A percentile compares a stretch with the other conserved stretches of the same genome.
phyloP scores from a whole-genome alignment of 371 early-diverging fungal species.

The Rhizopus arrhizus region DNA sequence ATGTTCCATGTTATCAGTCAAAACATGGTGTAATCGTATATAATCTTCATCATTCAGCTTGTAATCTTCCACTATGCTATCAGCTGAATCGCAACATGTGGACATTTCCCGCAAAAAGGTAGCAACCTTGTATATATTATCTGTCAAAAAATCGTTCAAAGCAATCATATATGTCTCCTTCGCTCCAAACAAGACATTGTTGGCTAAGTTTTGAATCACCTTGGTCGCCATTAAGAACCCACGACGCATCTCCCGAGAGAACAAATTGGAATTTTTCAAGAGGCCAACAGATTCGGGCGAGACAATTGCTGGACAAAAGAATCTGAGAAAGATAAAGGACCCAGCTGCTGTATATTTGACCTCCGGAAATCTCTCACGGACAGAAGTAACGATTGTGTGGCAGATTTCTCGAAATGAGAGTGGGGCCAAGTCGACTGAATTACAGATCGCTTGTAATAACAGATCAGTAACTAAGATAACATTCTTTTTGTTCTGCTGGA shows the following conservation, averaged over 20 bases:
- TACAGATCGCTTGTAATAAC: conserved; percentile 79
- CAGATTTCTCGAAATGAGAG: conserved; percentile 75
- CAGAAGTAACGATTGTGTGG: conserved; percentile 67
- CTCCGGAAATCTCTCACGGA: conserved; percentile 81
- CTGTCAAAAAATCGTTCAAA: conserved; percentile 78
- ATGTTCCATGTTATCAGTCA: conserved; percentile 67
- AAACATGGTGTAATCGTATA: conserved; percentile 62
- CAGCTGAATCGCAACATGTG: conserved; percentile 10
- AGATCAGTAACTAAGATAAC: conserved; percentile 71
- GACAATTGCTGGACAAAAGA: conserved; percentile 94
- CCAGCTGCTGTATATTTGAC: conserved; percentile 85
- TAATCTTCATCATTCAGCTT: conserved; percentile 54
- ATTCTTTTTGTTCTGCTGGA: conserved; percentile 70
- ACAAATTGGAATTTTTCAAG: conserved; percentile 26
- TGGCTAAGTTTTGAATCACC: conserved; percentile 91
- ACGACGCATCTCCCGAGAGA: conserved; percentile 59
- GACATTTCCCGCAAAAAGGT: conserved; percentile 61
- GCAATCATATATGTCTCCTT: conserved; percentile 90
- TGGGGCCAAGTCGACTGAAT: conserved; percentile 70
- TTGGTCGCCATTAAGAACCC: conserved; percentile 90
- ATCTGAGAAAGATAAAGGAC: conserved; percentile 90
- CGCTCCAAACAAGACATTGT: conserved; percentile 88
- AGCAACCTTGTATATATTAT: conserved; percentile 65
- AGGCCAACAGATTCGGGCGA: conserved; percentile 71
- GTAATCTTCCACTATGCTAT: conserved; percentile 17